Conservation (phyloP, 345 rosid species). For the Melaleuca alternifolia region DNA sequence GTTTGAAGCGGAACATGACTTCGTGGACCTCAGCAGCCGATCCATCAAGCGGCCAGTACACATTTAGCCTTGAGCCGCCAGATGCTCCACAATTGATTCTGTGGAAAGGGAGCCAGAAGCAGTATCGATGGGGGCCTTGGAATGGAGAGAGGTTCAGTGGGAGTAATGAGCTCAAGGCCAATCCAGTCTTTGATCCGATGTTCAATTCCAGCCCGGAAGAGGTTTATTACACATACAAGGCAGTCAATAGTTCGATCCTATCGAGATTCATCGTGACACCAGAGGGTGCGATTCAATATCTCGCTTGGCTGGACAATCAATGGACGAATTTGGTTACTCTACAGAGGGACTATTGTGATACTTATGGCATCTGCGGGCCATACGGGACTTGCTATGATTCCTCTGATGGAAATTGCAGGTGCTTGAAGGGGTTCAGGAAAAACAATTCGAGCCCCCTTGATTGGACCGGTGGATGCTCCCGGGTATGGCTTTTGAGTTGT, state of each 20-base stretch:
- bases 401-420: constrained; percentile 1
- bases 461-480: constrained; percentile 16
- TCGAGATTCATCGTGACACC: constrained; percentile 10
- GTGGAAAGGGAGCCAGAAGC: constrained; percentile 5
- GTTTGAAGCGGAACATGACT: constrained; percentile 8
- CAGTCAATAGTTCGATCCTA: background rate
- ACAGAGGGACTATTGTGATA: constrained; percentile 24
- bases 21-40: constrained; percentile 12
- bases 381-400: constrained; percentile 8
- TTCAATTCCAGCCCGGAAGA: constrained; percentile 9
- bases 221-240: constrained; percentile 5
- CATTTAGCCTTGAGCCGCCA: constrained; percentile 5
- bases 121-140: constrained; percentile 25
- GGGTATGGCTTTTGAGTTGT: background rate
- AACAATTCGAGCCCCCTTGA: constrained; percentile 1
- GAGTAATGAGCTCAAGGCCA: constrained; percentile 6
- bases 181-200: constrained; percentile 1
- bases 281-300: constrained; percentile 8
- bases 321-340: constrained; percentile 5
- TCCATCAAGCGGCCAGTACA: constrained; percentile 4
- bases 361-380: constrained; percentile 8
- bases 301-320: background rate
- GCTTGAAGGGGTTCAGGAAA: constrained; percentile 18
- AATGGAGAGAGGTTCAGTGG: constrained; percentile 17
- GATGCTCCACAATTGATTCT: constrained; percentile 18